Base-by-base conservation (phyloP, 306 rosid genomes). In the Boehmeria nivea region DNA sequence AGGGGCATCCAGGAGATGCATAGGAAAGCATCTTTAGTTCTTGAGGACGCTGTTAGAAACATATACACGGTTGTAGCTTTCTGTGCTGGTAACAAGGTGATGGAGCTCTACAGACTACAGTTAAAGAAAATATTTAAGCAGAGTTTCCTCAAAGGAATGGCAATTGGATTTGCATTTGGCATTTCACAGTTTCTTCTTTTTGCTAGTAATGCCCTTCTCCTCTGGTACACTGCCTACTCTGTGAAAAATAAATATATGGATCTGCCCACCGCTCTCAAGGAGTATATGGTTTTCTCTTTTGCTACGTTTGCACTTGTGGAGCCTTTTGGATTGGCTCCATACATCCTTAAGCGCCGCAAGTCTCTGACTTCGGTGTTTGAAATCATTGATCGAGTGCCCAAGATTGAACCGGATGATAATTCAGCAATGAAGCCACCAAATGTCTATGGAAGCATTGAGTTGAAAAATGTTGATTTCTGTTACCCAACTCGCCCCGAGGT, bases 1-100 rank as follows among this genome's bases (percentile, higher is more conserved):
- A 85, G 94, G 77, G 99, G 99, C 39, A 93, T 93, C 59, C 99
- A 93, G 86, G 99, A 93, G 85, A 93, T 93, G 99, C 99, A 93
- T 75, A 70, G 94, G 71, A 93, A 87, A 68, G 99, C 99, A 51
- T 93, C 99, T 65, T 81, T 93, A 83, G 99, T 93, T 79, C 99
- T 93, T 27, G 99, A 93, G 76, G 99, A 93, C 66, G 96, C 99
- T 47, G 99, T 93, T 67, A 73, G 99, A 81, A 93, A 93, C 71
- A 93, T 93, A 48, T 93, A 93, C 85, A 93, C 99, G 54, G 99
- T 93, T 54, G 99, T 87, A 60, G 95, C 99, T 66, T 93, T 87
- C 74, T 93, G 96, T 79, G 99, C 96, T 51, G 95, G 99, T 72
- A 87, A 87, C 67, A 87, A 93, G 84, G 99, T 93, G 44, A 87